A percentile compares a stretch with the other conserved stretches of the same genome.
phyloP scores from a whole-genome alignment of 2,329 filamentous ascomycete species.

The Penicillium janthinellum region DNA sequence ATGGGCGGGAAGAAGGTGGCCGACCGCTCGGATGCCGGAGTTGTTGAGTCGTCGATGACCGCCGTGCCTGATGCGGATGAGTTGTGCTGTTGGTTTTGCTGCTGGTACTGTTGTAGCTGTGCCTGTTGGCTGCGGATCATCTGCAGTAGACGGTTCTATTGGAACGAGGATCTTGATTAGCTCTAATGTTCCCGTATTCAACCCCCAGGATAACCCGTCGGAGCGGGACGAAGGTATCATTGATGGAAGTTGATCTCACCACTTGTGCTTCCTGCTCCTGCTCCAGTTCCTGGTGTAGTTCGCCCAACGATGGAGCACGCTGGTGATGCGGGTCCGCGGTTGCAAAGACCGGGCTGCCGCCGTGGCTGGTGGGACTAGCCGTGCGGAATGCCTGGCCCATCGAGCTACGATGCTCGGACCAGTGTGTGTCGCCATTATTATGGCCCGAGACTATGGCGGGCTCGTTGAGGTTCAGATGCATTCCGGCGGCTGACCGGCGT shows the following conservation, averaged over 20 bases:
- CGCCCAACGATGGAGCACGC: conserved; percentile 50
- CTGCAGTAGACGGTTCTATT: conserved; percentile 52
- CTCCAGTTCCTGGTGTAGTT: conserved; percentile 54
- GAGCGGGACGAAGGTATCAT: background rate
- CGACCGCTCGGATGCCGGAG: conserved; percentile 47
- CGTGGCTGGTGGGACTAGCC: conserved; percentile 47
- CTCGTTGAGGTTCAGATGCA: conserved; percentile 45
- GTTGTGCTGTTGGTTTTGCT: conserved; percentile 35
- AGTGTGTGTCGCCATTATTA: conserved; percentile 40
- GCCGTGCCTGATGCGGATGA: conserved; percentile 32
- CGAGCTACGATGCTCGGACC: conserved; percentile 43
- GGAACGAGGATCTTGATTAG: background rate
- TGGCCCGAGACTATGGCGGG: conserved; percentile 24
- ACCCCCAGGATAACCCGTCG: background rate
- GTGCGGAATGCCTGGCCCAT: conserved; percentile 44
- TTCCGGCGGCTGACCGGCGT: conserved; percentile 45
- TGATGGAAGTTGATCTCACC: conserved; percentile 33
- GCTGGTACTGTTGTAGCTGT: conserved; percentile 46
- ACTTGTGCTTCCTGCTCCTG: conserved; percentile 56
- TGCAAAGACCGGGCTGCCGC: conserved; percentile 44
- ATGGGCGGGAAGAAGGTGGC: conserved; percentile 40
- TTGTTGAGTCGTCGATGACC: conserved; percentile 47
- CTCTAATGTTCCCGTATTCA: background rate
- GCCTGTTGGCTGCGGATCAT: conserved; percentile 53
- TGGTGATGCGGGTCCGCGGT: conserved; percentile 53